Conservation (phyloP, 768 basidiomycete genomes). For the Leccinum broughii region DNA sequence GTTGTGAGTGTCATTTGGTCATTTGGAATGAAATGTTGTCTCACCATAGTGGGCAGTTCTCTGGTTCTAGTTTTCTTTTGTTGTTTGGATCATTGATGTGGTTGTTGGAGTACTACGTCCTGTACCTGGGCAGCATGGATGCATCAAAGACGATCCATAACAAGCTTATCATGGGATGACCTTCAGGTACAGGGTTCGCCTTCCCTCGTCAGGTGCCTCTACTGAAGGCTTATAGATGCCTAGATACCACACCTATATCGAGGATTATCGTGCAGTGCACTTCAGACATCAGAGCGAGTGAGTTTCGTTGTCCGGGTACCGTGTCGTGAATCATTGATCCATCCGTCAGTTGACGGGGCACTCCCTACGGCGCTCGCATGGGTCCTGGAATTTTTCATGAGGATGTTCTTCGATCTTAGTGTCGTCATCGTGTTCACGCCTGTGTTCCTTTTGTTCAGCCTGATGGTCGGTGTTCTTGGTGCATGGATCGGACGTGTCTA, state of each 20-base stretch:
- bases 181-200: not conserved
- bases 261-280: constrained; percentile 2
- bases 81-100: not conserved
- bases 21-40: too few relatives aligned
- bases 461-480: not conserved
- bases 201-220: not conserved
- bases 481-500: constrained; percentile 2
- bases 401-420: constrained; percentile 2
- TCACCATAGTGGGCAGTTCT: not conserved
- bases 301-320: not conserved
- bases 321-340: not conserved
- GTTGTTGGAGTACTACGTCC: not conserved
- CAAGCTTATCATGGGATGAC: not conserved
- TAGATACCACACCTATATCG: constrained; percentile 1
- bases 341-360: not conserved
- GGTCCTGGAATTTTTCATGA: constrained; percentile 1
- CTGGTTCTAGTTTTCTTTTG: not conserved
- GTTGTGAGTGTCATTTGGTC: not conserved
- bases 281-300: constrained; percentile 4
- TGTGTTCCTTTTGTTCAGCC: not conserved
- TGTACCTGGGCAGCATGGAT: not conserved
- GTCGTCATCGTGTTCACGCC: constrained; percentile 3
- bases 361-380: not conserved
- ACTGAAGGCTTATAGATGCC: not conserved
- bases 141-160: constrained; percentile 3